Base-by-base conservation (phyloP, 495 filamentous ascomycete genomes). In the Tirmania nivea region DNA sequence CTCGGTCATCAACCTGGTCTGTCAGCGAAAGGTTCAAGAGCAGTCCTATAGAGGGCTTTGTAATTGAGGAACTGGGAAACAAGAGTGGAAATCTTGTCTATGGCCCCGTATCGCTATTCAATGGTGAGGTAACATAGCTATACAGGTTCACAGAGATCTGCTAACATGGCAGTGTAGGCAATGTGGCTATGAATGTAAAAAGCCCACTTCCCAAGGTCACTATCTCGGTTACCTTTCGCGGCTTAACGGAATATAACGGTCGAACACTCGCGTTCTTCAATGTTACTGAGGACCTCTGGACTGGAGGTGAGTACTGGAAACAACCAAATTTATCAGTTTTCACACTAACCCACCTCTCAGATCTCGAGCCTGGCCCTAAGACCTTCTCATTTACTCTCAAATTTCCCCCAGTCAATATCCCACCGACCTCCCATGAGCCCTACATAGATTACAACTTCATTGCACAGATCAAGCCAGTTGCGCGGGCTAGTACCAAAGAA, bases 351-450 rank as follows among this genome's bases (percentile, higher is more conserved):
- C 21, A 7, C 12, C 35, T 34, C 17, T 20, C 48, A 63, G 61
- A 63, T 37, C 52, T 63, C 21, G 50, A 60, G 8, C 61, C 59
- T 37, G 61, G 61, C 8, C 50, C 60, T 50, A 48, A 58, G 42
- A 64, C 57, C 57, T 64, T 64, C 35, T 52, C 64, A 34, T 64
- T 64, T 25, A 58, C 55, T 19, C 64, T 64, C n/a, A 56, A 59
- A 21, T 64, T 64, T 19, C 62, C 62, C 11, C 57, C 60, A 42
- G 21, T 64, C 21, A 64, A 64, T 20, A 61, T 64, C 20, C 62
- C 62, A 49, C 61, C 62, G 10, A 61, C 62, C 7, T 64, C 61
- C 25, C 42, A 47, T n/a, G 54, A 35, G 36, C 62, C 62, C 17
- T 48, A 63, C 8, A 52, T 64, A 48, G 51, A 47, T n/a, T 64